phyloP scores from a whole-genome alignment of 2,329 filamentous ascomycete genomes.

The Blastomyces emzantsi region DNA sequence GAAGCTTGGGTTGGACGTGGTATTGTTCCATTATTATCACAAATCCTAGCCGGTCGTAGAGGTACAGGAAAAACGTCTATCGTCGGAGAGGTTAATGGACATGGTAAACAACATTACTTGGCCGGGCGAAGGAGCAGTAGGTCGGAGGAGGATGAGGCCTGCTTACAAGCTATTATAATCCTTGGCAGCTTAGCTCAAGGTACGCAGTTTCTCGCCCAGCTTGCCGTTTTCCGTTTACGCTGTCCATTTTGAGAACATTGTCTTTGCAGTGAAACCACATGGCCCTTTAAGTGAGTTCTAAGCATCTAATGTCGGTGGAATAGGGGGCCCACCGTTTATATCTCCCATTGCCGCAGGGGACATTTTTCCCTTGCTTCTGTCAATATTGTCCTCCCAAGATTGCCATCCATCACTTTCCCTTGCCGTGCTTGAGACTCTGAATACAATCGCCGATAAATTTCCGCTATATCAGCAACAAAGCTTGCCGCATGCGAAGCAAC shows the following conservation, averaged over 20 bases:
- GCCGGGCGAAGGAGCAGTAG: slow-evolving; percentile 45
- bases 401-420: slow-evolving; percentile 59
- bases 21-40: slow-evolving; percentile 47
- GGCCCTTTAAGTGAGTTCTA: background rate
- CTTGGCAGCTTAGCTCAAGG: slow-evolving; percentile 77
- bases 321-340: slow-evolving; percentile 74
- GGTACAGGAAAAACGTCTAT: slow-evolving; percentile 26
- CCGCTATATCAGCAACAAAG: slow-evolving; percentile 46
- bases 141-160: slow-evolving; percentile 56
- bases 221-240: background rate
- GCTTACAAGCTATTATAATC: slow-evolving; percentile 74
- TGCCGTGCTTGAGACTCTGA: slow-evolving; percentile 64
- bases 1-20: slow-evolving; percentile 66
- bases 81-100: slow-evolving; percentile 24
- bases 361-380: slow-evolving; percentile 60
- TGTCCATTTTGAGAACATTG: background rate
- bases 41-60: slow-evolving; percentile 40
- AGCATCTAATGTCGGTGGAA: slow-evolving; percentile 6
- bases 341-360: slow-evolving; percentile 60
- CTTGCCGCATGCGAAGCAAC: slow-evolving; percentile 40
- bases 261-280: background rate
- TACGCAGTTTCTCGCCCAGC: slow-evolving; percentile 34
- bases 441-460: slow-evolving; percentile 59
- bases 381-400: slow-evolving; percentile 56
- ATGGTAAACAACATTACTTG: slow-evolving; percentile 11